Base-by-base conservation (phyloP, 169 alveolate species). In the Plasmodium coatneyi region DNA sequence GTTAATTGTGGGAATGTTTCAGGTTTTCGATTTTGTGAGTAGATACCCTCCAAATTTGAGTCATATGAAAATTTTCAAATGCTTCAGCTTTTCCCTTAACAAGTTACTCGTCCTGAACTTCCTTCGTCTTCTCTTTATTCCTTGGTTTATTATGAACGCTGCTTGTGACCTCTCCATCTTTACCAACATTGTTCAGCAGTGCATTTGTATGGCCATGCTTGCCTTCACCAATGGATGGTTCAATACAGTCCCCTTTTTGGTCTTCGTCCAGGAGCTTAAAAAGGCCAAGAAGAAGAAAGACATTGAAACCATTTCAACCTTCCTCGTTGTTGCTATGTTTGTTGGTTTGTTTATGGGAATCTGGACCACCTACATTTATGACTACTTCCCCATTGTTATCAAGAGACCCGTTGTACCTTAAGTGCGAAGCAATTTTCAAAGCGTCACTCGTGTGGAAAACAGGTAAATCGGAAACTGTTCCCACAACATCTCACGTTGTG, bases 171-270 rank as follows among this genome's bases (percentile, higher is more conserved):
- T 3, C 4, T 46, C 94, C 66, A 28, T 78, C 71, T 78, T 89
- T 70, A 41, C 52, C 25, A 78, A 60, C 34, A 80, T 79, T n/a
- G 83, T 79, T 28, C 90, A 89, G 25, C 94, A 80, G 22, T 89
- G 94, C 28, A 19, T 89, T 7, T 89, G 91, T 36, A 89, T 89
- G 83, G 87, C 94, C 46, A 2, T 80, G 25, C 70, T 89, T 41
- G 94, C 91, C 25, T 89, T 43, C 52, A 89, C 94, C 41, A 89
- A 89, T 80, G 94, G 94, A 9, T 89, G 94, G 94, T 89, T 89
- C 76, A 80, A 78, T 25, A 89, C 94, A 0, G 83, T 89, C 3
- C 94, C 94, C 66, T 89, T 80, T 80, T 34, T 89, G 28, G 90
- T 89, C 25, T 89, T 89, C 49, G 90, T 80, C 39, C 28, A 89